Evolutionary conservation across 768 basidiomycete genomes (phyloP).

Genomic region (Cubamyces sp.): DNA sequence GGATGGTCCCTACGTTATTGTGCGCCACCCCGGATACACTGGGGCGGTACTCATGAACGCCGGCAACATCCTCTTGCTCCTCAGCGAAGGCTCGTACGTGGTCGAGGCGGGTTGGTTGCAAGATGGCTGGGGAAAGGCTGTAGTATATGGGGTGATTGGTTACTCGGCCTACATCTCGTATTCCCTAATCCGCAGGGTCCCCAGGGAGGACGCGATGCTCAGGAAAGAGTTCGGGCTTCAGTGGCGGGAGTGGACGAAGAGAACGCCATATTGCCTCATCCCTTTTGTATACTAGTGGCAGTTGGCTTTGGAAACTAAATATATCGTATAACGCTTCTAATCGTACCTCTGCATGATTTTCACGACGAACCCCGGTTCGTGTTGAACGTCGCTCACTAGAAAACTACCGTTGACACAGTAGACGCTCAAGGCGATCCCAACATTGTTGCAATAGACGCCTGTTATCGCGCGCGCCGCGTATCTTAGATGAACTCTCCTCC

Average conservation of each 20-base stretch:
- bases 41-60: neutral
- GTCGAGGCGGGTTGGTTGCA: neutral
- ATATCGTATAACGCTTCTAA: no score
- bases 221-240: conserved; percentile 14
- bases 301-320: no score
- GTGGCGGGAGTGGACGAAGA: conserved; percentile 21
- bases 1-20: conserved; percentile 19
- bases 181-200: neutral
- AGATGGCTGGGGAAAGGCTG: no score
- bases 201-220: conserved; percentile 19
- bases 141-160: neutral
- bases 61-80: neutral
- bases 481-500: no score
- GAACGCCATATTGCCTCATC: conserved; percentile 14
- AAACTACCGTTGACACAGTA: no score
- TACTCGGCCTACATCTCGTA: conserved; percentile 2
- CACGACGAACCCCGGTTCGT: no score
- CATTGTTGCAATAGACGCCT: no score
- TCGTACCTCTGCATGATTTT: no score
- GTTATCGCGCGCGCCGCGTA: no score
- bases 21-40: conserved; percentile 28
- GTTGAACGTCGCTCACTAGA: no score
- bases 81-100: neutral
- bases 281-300: conserved; percentile 17
- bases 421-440: no score